Conservation (phyloP, 2,329 filamentous ascomycete species). For the Phialophora expanda region DNA sequence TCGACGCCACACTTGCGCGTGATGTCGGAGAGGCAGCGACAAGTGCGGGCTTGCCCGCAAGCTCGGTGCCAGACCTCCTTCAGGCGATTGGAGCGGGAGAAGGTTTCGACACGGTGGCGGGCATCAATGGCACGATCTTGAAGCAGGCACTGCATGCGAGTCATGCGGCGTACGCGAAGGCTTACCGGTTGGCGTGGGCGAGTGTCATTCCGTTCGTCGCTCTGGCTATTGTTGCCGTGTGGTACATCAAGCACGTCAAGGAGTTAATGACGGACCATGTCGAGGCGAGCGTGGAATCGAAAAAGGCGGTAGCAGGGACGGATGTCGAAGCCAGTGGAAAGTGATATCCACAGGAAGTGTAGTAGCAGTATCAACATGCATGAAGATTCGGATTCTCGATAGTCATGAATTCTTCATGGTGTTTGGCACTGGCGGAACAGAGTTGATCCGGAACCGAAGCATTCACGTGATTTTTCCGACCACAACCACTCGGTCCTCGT, state of each 20-base stretch:
- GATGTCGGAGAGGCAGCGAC: slow-evolving; percentile 50
- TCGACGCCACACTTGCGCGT: slow-evolving; percentile 49
- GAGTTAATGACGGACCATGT: slow-evolving; percentile 62
- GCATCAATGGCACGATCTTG: slow-evolving; percentile 49
- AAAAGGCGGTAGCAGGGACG: slow-evolving; percentile 3
- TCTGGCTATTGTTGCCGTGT: slow-evolving; percentile 53
- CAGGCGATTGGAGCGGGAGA: slow-evolving; percentile 46
- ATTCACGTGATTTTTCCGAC: neutral
- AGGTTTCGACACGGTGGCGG: slow-evolving; percentile 44
- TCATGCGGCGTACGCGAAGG: slow-evolving; percentile 53
- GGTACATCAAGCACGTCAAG: slow-evolving; percentile 54
- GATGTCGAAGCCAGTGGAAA: slow-evolving; percentile 8
- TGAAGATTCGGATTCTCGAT: neutral
- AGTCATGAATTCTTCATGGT: too few species aligned
- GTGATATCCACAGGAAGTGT: neutral
- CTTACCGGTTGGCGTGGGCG: slow-evolving; percentile 57
- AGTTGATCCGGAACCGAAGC: too few species aligned
- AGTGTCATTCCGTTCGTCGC: slow-evolving; percentile 60
- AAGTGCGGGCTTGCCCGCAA: slow-evolving; percentile 49
- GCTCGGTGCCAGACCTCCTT: slow-evolving; percentile 48
- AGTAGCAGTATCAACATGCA: neutral
- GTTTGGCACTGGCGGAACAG: too few species aligned
- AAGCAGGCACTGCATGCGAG: slow-evolving; percentile 50
- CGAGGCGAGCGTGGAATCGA: slow-evolving; percentile 56
- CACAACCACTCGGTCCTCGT: neutral